Percentiles rank a stretch among this genome's conserved stretches.
These are phyloP conservation scores for Candida berthetii DNA, from an alignment of 805 yeast species.

Conservation along the genomic window DNA sequence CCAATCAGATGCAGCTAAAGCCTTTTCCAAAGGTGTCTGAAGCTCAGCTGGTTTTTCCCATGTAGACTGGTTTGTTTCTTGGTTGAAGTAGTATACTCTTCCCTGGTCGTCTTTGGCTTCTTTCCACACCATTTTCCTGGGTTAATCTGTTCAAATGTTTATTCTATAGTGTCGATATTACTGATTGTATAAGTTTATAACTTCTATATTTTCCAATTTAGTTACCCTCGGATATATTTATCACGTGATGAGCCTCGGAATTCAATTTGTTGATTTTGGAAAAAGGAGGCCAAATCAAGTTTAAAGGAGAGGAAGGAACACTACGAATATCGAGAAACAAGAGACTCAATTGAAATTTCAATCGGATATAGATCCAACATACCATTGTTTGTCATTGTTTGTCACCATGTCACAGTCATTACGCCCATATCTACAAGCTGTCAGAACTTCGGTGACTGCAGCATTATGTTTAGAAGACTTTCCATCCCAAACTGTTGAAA, in stretches of 20 bases:
- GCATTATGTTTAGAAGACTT: constrained; percentile 90
- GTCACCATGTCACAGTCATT: constrained; percentile 90
- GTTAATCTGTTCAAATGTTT: too few species aligned
- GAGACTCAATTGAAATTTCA: too few species aligned
- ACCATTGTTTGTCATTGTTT: too few species aligned
- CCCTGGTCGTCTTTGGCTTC: constrained; percentile 61
- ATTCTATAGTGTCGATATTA: too few species aligned
- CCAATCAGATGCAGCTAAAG: constrained; percentile 51
- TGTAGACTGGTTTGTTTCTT: constrained; percentile 58
- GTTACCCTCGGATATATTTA: too few species aligned
- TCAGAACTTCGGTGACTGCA: constrained; percentile 87
- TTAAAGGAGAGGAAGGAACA: neutral
- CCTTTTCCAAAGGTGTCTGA: constrained; percentile 32
- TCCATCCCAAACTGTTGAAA: constrained; percentile 91
- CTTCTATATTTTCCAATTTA: too few species aligned
- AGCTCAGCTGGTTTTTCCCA: constrained; percentile 76
- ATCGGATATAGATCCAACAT: too few species aligned
- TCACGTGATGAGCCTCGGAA: neutral
- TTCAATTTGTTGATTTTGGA: too few species aligned
- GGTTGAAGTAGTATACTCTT: constrained; percentile 63
- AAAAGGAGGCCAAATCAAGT: neutral
- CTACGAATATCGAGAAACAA: too few species aligned
- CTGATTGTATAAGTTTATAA: too few species aligned
- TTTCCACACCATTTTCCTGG: constrained; percentile 54
- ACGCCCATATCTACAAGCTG: constrained; percentile 91